phyloP scores from a whole-genome alignment of 2,329 filamentous ascomycete species.

The Alternaria sp. region DNA sequence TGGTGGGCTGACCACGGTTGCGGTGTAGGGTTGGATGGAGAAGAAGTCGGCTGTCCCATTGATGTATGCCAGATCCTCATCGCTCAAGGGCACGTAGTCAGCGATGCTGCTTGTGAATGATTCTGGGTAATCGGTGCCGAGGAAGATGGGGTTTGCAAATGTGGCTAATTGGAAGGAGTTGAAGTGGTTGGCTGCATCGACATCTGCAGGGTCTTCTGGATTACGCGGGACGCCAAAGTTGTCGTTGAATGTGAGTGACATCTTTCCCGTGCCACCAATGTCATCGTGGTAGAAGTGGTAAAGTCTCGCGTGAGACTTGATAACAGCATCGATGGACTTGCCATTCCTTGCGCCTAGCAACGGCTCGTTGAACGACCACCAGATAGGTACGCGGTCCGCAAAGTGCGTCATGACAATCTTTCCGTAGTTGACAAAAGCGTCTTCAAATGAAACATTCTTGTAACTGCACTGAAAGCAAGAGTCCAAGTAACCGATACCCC shows the following conservation, averaged over 20 bases:
- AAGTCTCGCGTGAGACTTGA: constrained; percentile 59
- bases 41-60: constrained; percentile 62
- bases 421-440: constrained; percentile 63
- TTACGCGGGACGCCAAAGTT: constrained; percentile 50
- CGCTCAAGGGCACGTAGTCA: constrained; percentile 57
- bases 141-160: constrained; percentile 63
- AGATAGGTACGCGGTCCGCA: constrained; percentile 61
- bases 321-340: constrained; percentile 45
- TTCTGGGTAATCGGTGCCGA: constrained; percentile 61
- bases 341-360: constrained; percentile 54
- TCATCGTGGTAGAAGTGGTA: constrained; percentile 64
- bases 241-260: constrained; percentile 60
- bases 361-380: constrained; percentile 65
- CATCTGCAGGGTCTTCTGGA: constrained; percentile 52
- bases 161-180: constrained; percentile 54
- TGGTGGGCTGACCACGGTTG: constrained; percentile 62
- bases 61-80: constrained; percentile 54
- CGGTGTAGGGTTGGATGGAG: constrained; percentile 67
- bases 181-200: constrained; percentile 58
- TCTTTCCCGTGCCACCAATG: constrained; percentile 59
- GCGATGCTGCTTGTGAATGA: constrained; percentile 50
- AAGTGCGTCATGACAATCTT: constrained; percentile 62
- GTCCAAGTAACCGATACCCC: constrained; percentile 41
- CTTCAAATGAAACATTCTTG: constrained; percentile 58
- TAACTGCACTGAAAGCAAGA: constrained; percentile 49